These are phyloP conservation scores for Aspergillus ochraceoroseus DNA, from an alignment of 2,329 filamentous ascomycete genomes.

Conservation along the genomic window DNA sequence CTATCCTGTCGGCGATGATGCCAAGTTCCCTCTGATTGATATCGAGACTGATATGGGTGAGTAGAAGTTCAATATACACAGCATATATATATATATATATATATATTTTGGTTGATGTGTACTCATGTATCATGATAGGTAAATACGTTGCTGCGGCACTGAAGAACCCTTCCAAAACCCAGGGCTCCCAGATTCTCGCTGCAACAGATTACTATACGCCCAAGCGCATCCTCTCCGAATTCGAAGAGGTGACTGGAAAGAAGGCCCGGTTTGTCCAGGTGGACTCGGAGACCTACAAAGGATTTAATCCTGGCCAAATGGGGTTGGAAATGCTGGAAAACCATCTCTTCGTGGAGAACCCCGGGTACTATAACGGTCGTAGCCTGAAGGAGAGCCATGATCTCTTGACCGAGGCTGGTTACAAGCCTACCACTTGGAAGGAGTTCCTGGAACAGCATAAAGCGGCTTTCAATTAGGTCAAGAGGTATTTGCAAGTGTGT, in stretches of 20 bases:
- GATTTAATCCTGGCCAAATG: slow-evolving; percentile 18
- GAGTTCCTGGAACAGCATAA: slow-evolving; percentile 13
- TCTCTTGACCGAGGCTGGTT: slow-evolving; percentile 7
- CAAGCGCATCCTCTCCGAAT: slow-evolving; percentile 38
- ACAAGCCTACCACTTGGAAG: slow-evolving; percentile 10
- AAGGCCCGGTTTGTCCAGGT: slow-evolving; percentile 25
- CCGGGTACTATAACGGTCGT: slow-evolving; percentile 46
- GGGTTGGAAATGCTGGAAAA: slow-evolving; percentile 52
- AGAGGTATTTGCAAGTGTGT: no score
- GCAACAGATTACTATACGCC: slow-evolving; percentile 41
- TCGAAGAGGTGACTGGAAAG: slow-evolving; percentile 43
- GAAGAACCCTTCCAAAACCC: slow-evolving; percentile 42
- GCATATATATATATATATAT: no score
- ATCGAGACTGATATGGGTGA: slow-evolving; percentile 25
- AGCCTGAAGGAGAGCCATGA: slow-evolving; percentile 4
- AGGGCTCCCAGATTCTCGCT: slow-evolving; percentile 45
- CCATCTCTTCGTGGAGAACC: slow-evolving; percentile 49
- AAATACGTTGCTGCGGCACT: slow-evolving; percentile 31
- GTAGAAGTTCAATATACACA: no score
- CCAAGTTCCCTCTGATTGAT: slow-evolving; percentile 45
- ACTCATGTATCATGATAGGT: neutral
- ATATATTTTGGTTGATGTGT: no score
- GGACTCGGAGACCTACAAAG: slow-evolving; percentile 25
- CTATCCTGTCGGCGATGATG: slow-evolving; percentile 25
- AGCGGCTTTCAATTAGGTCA: neutral